These are phyloP conservation scores for Candida odintsovae DNA, from an alignment of 805 yeast species.

Conservation along the genomic window DNA sequence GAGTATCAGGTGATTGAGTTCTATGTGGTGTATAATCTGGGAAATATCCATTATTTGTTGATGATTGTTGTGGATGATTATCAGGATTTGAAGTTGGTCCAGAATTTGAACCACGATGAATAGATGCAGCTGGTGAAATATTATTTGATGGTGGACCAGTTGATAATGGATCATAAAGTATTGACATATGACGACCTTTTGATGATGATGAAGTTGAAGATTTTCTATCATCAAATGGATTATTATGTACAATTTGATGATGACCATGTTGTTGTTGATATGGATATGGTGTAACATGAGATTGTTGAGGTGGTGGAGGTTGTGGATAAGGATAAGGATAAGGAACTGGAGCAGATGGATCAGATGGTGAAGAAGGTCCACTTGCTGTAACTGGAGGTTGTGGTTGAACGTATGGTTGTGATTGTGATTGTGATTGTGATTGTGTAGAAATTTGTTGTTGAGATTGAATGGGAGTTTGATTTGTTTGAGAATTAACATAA, in stretches of 20 bases:
- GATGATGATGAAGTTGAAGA: conserved; percentile 15
- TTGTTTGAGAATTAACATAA: not conserved
- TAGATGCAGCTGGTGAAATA: conserved; percentile 12
- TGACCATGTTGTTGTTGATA: conserved; percentile 4
- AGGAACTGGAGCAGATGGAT: conserved; percentile 12
- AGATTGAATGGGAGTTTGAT: not conserved
- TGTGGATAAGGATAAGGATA: conserved; percentile 23
- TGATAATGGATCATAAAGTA: conserved; percentile 22
- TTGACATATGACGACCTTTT: conserved; percentile 21
- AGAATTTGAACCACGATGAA: conserved; percentile 15
- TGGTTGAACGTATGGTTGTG: not conserved
- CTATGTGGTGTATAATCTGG: conserved; percentile 16
- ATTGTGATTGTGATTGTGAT: conserved; percentile 1
- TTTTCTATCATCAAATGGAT: conserved; percentile 19
- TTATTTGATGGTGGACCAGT: conserved; percentile 3
- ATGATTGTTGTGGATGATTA: not conserved
- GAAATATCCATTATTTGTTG: conserved; percentile 12
- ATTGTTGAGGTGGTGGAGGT: conserved; percentile 15
- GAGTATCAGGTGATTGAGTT: conserved; percentile 12
- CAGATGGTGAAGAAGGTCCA: conserved; percentile 8
- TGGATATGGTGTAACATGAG: conserved; percentile 4
- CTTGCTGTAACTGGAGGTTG: conserved; percentile 1
- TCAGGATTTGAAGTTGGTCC: conserved; percentile 11
- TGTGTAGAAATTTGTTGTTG: not conserved
- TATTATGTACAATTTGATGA: conserved; percentile 18